phyloP scores from a whole-genome alignment of 1,139 yeast genomes.

The Suhomyces yuchorum region DNA sequence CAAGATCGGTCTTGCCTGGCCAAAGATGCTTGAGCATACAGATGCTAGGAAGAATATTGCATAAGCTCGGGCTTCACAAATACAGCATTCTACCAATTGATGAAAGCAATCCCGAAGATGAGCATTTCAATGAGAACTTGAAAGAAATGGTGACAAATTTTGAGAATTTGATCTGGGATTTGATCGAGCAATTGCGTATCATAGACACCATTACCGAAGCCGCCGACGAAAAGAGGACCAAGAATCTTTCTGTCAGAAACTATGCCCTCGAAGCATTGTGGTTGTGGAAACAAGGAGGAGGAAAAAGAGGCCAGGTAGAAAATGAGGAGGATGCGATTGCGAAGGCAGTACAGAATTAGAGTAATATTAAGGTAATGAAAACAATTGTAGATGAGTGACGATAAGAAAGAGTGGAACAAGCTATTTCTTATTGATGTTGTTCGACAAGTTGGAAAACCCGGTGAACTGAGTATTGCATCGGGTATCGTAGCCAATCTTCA shows the following conservation, averaged over 20 bases:
- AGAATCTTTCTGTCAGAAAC: conserved; percentile 73
- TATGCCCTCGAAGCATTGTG: conserved; percentile 93
- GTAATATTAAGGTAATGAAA: neutral
- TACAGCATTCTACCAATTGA: conserved; percentile 53
- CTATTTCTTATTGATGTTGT: conserved; percentile 4
- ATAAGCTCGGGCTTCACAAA: conserved; percentile 70
- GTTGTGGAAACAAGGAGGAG: conserved; percentile 87
- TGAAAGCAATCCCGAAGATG: conserved; percentile 35
- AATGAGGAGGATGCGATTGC: conserved; percentile 19
- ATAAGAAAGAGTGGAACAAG: conserved; percentile 8
- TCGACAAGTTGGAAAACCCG: conserved; percentile 8
- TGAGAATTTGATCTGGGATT: conserved; percentile 72
- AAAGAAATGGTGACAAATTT: conserved; percentile 47
- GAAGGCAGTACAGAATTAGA: conserved; percentile 16
- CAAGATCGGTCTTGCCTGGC: conserved; percentile 78
- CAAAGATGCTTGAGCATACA: conserved; percentile 87
- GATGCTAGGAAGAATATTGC: conserved; percentile 82
- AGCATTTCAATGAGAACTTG: conserved; percentile 40
- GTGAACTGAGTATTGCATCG: neutral
- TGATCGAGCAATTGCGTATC: conserved; percentile 64
- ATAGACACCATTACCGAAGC: conserved; percentile 75
- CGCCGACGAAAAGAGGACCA: conserved; percentile 66
- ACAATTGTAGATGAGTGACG: conserved; percentile 4
- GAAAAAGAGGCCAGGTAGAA: conserved; percentile 31
- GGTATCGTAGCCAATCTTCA: neutral